Base-by-base conservation (phyloP, 2,329 filamentous ascomycete genomes). In the Arthroderma sp. region DNA sequence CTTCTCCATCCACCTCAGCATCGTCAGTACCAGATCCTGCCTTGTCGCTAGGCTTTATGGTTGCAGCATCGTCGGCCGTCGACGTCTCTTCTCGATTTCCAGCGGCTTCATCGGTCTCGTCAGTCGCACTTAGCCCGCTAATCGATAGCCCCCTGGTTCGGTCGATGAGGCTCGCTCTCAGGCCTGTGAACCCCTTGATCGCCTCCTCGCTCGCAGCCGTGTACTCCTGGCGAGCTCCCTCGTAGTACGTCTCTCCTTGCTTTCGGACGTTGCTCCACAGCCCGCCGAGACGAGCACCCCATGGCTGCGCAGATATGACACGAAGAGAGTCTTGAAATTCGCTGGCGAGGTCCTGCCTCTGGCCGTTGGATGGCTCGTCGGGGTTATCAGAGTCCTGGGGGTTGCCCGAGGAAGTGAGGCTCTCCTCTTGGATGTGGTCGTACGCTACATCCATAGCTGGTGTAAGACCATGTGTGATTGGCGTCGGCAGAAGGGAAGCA, bases 311-410 rank as follows among this genome's bases (percentile, higher is more conserved):
- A 2, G 89, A 91, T 68, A 98, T 88, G 23, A 91, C 91, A 68
- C 89, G 90, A 78, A 97, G 96, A 5, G 91, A 93, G 73, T 96
- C 89, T 73, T 95, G 89, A 61, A 98, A 80, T 67, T 98, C 93
- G 64, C 83, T 81, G 68, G 94, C 94, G 64, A 98, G 80, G 55
- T 85, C 76, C 59, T 67, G 63, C 52, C 65, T 57, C 23, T 65
- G 65, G 21, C 56, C 51, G 11, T 64, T 55, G 37, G 81, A 57
- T 74, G 74, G 72, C 21, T 74, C 68, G 53, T 76, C 68, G 51
- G 71, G 71, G 44, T 75, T 73, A 60, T 76, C 74, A 62, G 78
- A 75, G 39, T 57, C 51, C 23, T 55, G 47, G 53, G 65, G 60
- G 31, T 64, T 68, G 58, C 84, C 77, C 2, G 54, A 55, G 39